phyloP scores from a whole-genome alignment of 805 yeast genomes.

The Scheffersomyces coipomensis region DNA sequence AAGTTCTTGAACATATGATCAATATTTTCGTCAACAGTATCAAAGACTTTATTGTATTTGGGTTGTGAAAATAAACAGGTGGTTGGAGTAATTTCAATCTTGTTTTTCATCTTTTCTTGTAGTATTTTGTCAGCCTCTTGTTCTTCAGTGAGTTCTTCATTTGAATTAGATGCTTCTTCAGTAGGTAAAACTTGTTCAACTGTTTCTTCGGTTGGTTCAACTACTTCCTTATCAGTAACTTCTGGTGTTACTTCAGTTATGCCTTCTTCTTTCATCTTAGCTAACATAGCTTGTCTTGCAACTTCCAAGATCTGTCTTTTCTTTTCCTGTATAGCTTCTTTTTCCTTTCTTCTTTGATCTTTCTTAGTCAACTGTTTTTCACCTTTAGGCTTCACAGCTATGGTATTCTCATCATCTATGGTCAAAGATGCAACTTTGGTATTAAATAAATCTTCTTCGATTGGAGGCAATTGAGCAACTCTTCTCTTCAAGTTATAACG shows the following conservation, averaged over 20 bases:
- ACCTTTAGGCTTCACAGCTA: conserved; percentile 16
- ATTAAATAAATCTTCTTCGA: conserved; percentile 41
- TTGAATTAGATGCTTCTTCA: conserved; percentile 4
- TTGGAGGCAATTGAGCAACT: conserved; percentile 62
- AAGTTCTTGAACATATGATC: conserved; percentile 76
- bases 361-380: conserved; percentile 43
- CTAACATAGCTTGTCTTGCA: conserved; percentile 42
- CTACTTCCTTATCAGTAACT: conserved; percentile 4
- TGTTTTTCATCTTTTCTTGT: conserved; percentile 43
- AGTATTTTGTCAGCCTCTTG: conserved; percentile 41
- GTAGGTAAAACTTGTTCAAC: not conserved
- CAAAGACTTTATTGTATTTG: conserved; percentile 30
- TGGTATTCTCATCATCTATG: conserved; percentile 14
- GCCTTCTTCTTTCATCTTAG: conserved; percentile 24
- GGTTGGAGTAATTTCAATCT: conserved; percentile 47
- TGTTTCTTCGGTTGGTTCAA: conserved; percentile 1
- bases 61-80: conserved; percentile 52
- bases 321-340: conserved; percentile 48
- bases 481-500: conserved; percentile 92
- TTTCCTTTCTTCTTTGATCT: conserved; percentile 49
- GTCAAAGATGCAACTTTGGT: conserved; percentile 22
- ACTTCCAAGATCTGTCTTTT: conserved; percentile 47
- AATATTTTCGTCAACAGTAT: conserved; percentile 42
- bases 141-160: conserved; percentile 18
- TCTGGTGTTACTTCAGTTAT: conserved; percentile 7